Evolutionary conservation across 495 filamentous ascomycete genomes (phyloP).

Genomic region (Neurospora sublineolata): DNA sequence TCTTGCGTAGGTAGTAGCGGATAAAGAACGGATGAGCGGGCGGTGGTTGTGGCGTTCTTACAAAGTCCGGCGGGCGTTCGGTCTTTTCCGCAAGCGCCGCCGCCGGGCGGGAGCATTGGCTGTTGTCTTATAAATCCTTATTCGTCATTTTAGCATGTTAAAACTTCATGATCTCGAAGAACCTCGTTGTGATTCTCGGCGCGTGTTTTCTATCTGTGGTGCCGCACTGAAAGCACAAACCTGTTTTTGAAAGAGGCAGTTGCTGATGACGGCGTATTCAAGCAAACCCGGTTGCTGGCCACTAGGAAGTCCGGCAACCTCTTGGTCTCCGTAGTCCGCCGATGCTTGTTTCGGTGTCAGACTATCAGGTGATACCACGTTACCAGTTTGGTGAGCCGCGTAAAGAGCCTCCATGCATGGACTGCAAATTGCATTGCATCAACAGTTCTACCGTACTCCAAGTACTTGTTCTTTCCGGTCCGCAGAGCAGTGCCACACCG

Average conservation of each 20-base stretch:
- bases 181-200: background rate
- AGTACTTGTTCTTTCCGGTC: background rate
- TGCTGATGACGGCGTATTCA: no score
- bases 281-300: no score
- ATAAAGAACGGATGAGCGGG: background rate
- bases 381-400: no score
- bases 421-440: background rate
- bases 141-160: background rate
- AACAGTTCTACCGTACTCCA: background rate
- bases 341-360: no score
- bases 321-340: no score
- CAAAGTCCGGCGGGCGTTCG: background rate
- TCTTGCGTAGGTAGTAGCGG: background rate
- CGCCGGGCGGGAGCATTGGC: background rate
- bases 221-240: background rate
- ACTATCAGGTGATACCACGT: no score
- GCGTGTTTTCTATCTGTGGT: background rate
- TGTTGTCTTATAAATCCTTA: background rate
- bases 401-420: background rate
- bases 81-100: background rate
- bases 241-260: background rate
- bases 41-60: background rate
- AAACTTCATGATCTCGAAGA: background rate
- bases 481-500: background rate
- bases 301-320: no score